Percentiles rank a stretch among this genome's conserved stretches.
Evolutionary conservation across 1,139 yeast species (phyloP).

Genomic region (Hanseniaspora gamundiae): DNA sequence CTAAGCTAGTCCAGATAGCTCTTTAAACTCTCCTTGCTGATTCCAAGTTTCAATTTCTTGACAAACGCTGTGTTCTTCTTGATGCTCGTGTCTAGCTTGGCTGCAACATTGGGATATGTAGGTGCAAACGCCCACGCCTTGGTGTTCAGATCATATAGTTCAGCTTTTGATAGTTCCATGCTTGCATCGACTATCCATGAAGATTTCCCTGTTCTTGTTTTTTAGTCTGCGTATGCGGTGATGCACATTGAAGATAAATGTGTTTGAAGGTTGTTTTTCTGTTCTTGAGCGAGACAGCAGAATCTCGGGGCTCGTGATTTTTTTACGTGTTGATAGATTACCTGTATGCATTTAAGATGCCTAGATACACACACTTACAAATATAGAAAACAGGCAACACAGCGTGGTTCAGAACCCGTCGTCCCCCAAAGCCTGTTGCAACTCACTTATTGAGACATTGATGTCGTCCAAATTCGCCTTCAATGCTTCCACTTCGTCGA

Average conservation of each 20-base stretch:
- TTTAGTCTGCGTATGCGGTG: constrained; percentile 1
- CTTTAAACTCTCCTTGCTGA: constrained; percentile 36
- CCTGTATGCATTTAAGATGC: too few relatives aligned
- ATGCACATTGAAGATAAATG: too few relatives aligned
- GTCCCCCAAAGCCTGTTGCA: constrained; percentile 50
- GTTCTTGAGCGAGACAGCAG: too few relatives aligned
- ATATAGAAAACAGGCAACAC: not conserved
- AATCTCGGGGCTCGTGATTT: too few relatives aligned
- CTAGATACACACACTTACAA: too few relatives aligned
- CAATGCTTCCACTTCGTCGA: constrained; percentile 63
- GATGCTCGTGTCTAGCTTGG: constrained; percentile 57
- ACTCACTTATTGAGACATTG: constrained; percentile 34
- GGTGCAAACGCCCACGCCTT: constrained; percentile 44
- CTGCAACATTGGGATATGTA: constrained; percentile 18
- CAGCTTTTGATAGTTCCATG: not conserved
- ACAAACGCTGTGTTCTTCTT: constrained; percentile 80
- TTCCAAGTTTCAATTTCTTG: constrained; percentile 49
- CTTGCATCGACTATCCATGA: not conserved
- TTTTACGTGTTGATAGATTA: too few relatives aligned
- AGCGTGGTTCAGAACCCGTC: constrained; percentile 25
- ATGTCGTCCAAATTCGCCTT: constrained; percentile 51
- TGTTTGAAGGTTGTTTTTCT: too few relatives aligned
- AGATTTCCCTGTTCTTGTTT: not conserved
- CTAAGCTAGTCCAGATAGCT: constrained; percentile 48
- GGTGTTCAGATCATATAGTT: constrained; percentile 33